Base-by-base conservation (phyloP, 1,284 basidiomycete genomes). In the Wolfiporia cocos region DNA sequence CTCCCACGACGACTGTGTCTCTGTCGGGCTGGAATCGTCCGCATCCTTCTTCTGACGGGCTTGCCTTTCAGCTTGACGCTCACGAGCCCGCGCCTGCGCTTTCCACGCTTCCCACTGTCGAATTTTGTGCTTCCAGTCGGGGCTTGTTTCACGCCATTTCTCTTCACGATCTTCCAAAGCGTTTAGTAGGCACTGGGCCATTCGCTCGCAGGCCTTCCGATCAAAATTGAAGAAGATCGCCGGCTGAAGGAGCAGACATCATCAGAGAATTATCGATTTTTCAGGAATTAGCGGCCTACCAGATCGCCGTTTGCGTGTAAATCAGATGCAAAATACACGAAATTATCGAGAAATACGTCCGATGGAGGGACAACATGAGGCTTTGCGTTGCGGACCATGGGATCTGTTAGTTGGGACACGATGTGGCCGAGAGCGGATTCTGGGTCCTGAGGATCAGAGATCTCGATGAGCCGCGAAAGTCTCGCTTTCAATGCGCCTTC, bases 151-250 rank as follows among this genome's bases (percentile, higher is more conserved):
- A 2, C 74, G 68, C 78, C 80, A 86, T 23, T 58, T 37, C 14
- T 48, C 32, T 54, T 86, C 82, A 1, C 70, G 62, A 0, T 19
- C 33, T 38, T 64, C 50, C 12, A 85, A 64, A 0, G 46, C 52
- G 0, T 50, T 17, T 2, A 66, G 23, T 10, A 86, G 55, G 10
- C 48, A 44, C 15, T 55, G 39, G 0, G 68, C 76, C 63, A 81
- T 70, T n/a, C 57, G 52, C 52, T 83, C 80, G 52, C 80, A 84
- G 20, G 67, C 63, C 12, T 64, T 61, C 19, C 81, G 71, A 49
- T 82, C 77, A 50, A 86, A 82, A 44, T 68, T 71, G 64, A 86
- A 86, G 17, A 85, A 54, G 5, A 86, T 71, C 0, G 80, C 82
- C 2, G 81, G 81, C 75, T 82, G 42, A 4, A 51, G 34, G 36